These are phyloP conservation scores for Pichia cactophila DNA, from an alignment of 1,139 yeast genomes.

Conservation along the genomic window DNA sequence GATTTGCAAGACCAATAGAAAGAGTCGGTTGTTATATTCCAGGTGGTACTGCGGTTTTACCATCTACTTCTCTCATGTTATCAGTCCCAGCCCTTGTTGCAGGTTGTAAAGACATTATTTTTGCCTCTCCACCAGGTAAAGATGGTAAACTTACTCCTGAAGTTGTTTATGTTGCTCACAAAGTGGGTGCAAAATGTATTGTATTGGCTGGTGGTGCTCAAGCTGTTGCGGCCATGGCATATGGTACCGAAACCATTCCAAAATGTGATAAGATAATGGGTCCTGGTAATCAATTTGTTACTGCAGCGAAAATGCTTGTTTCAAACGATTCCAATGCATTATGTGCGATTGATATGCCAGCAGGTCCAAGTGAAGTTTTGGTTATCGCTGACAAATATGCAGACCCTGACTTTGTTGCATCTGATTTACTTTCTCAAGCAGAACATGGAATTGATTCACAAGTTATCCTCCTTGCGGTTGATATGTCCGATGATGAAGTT, in stretches of 20 bases:
- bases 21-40: slow-evolving; percentile 94
- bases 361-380: slow-evolving; percentile 96
- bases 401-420: slow-evolving; percentile 92
- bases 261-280: slow-evolving; percentile 96
- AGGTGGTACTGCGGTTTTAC: slow-evolving; percentile 97
- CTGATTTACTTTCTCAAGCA: slow-evolving; percentile 93
- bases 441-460: slow-evolving; percentile 99
- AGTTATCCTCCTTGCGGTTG: slow-evolving; percentile 83
- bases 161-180: slow-evolving; percentile 94
- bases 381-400: slow-evolving; percentile 84
- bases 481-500: slow-evolving; percentile 51
- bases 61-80: slow-evolving; percentile 95
- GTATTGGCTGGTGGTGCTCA: slow-evolving; percentile 99
- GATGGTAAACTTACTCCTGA: slow-evolving; percentile 95
- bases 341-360: slow-evolving; percentile 98
- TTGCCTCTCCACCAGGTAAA: slow-evolving; percentile 96
- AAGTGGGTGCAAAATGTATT: slow-evolving; percentile 83
- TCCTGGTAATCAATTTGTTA: slow-evolving; percentile 98
- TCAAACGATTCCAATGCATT: slow-evolving; percentile 92
- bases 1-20: slow-evolving; percentile 92
- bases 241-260: slow-evolving; percentile 87
- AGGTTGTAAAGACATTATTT: slow-evolving; percentile 85
- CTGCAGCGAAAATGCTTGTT: slow-evolving; percentile 97
- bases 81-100: slow-evolving; percentile 99
- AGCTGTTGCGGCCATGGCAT: slow-evolving; percentile 98